phyloP scores from a whole-genome alignment of 768 basidiomycete species.

The Russula sp. region DNA sequence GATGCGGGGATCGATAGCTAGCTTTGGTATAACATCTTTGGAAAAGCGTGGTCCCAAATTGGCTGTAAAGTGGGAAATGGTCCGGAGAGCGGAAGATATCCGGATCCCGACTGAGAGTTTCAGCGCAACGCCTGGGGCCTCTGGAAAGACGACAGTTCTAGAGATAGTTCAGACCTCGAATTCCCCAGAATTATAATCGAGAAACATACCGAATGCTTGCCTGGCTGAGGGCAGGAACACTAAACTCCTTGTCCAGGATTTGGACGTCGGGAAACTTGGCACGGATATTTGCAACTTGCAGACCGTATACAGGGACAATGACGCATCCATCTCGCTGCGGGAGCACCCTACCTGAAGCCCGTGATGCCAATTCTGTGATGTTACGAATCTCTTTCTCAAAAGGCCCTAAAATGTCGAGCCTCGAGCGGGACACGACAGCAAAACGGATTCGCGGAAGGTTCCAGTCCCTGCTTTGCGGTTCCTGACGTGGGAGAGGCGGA shows the following conservation, averaged over 20 bases:
- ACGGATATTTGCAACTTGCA: slow-evolving; percentile 43
- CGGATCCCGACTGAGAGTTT: slow-evolving; percentile 52
- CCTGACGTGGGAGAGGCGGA: slow-evolving; percentile 22
- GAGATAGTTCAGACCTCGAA: neutral
- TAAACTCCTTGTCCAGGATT: slow-evolving; percentile 39
- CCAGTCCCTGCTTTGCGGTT: slow-evolving; percentile 36
- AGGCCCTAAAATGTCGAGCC: slow-evolving; percentile 38
- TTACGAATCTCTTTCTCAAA: slow-evolving; percentile 36
- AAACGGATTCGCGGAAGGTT: slow-evolving; percentile 48
- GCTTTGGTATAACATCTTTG: slow-evolving; percentile 41
- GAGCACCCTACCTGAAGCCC: slow-evolving; percentile 28
- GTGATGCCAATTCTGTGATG: slow-evolving; percentile 34
- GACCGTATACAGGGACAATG: slow-evolving; percentile 49
- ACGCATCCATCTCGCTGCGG: slow-evolving; percentile 29
- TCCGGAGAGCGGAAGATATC: slow-evolving; percentile 52
- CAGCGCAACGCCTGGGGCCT: slow-evolving; percentile 40
- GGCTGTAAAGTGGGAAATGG: slow-evolving; percentile 55
- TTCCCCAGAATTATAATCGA: neutral
- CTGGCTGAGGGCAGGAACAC: slow-evolving; percentile 41
- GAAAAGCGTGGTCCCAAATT: slow-evolving; percentile 55
- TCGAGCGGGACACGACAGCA: slow-evolving; percentile 36
- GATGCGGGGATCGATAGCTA: slow-evolving; percentile 39
- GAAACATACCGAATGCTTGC: slow-evolving; percentile 46
- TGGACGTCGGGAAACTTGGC: slow-evolving; percentile 40
- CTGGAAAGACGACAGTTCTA: slow-evolving; percentile 43